Evolutionary conservation across 305 asterid genomes (phyloP).

Genomic region (Ilex paraguariensis): DNA sequence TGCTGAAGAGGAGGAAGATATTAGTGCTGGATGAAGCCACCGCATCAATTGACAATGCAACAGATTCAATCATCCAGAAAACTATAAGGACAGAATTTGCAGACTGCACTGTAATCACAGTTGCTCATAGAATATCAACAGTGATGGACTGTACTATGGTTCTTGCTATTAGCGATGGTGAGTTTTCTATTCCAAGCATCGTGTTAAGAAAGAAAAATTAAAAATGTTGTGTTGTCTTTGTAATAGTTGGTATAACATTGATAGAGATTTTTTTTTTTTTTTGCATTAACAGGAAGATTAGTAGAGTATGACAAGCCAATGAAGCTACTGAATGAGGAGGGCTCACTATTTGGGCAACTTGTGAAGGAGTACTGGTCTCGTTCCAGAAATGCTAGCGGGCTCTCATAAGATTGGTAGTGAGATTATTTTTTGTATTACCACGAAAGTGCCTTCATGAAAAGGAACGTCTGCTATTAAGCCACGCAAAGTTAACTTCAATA

Average conservation of each 20-base stretch:
- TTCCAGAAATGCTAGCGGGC: slow-evolving; percentile 8
- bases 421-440: too few relatives aligned
- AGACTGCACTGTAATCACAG: slow-evolving; percentile 40
- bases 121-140: slow-evolving; percentile 43
- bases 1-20: slow-evolving; percentile 30
- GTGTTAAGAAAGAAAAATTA: too few relatives aligned
- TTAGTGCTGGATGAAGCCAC: slow-evolving; percentile 45
- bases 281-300: slow-evolving; percentile 19
- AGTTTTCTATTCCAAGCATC: neutral
- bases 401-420: neutral
- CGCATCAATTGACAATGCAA: slow-evolving; percentile 44
- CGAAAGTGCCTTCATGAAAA: too few relatives aligned
- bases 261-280: neutral
- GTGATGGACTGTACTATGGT: slow-evolving; percentile 43
- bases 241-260: too few relatives aligned
- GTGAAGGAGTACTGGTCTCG: slow-evolving; percentile 34
- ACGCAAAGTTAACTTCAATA: too few relatives aligned
- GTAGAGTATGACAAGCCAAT: slow-evolving; percentile 30
- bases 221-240: too few relatives aligned
- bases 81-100: slow-evolving; percentile 27
- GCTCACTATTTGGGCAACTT: slow-evolving; percentile 33
- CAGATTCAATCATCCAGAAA: slow-evolving; percentile 29
- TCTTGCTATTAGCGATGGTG: slow-evolving; percentile 37
- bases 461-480: too few relatives aligned
- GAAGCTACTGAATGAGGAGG: slow-evolving; percentile 22